phyloP scores from a whole-genome alignment of 139 green algal genomes.

The Tetradesmus obliquus region DNA sequence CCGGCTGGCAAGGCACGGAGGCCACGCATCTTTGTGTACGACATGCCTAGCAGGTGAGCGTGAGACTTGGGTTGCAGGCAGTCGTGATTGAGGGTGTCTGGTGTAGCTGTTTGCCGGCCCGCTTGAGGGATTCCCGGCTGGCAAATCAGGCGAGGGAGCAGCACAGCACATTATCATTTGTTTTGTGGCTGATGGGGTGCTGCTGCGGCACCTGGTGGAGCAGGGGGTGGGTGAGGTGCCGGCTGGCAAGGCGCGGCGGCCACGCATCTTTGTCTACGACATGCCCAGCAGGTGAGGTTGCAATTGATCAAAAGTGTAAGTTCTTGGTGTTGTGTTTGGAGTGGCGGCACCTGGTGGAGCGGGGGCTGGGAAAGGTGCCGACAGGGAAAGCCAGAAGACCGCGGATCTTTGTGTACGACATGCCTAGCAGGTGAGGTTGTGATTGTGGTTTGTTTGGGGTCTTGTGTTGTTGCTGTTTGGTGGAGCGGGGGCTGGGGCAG shows the following conservation, averaged over 20 bases:
- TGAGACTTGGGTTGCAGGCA: too few relatives aligned
- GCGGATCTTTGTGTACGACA: conserved; percentile 46
- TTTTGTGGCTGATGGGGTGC: not conserved
- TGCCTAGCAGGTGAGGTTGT: conserved; percentile 42
- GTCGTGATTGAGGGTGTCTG: not conserved
- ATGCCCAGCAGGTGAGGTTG: conserved; percentile 45
- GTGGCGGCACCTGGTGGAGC: conserved; percentile 40
- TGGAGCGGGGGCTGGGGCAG: not conserved
- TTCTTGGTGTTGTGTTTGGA: not conserved
- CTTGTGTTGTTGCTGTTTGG: conserved; percentile 25
- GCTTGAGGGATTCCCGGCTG: too few relatives aligned
- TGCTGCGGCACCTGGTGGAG: conserved; percentile 40
- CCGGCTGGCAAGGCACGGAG: not conserved
- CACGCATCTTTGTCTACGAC: conserved; percentile 59
- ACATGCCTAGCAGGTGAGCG: conserved; percentile 43
- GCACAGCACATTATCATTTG: too few relatives aligned
- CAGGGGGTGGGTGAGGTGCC: not conserved
- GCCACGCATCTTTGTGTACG: conserved; percentile 62
- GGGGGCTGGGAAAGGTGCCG: not conserved
- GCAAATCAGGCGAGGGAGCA: too few relatives aligned
- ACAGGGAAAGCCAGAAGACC: not conserved
- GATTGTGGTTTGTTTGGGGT: not conserved
- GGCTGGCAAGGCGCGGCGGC: not conserved
- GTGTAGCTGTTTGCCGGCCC: too few relatives aligned
- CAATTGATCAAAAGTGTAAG: too few relatives aligned